Base-by-base conservation (phyloP, 768 basidiomycete genomes). In the Amyloporia xantha region DNA sequence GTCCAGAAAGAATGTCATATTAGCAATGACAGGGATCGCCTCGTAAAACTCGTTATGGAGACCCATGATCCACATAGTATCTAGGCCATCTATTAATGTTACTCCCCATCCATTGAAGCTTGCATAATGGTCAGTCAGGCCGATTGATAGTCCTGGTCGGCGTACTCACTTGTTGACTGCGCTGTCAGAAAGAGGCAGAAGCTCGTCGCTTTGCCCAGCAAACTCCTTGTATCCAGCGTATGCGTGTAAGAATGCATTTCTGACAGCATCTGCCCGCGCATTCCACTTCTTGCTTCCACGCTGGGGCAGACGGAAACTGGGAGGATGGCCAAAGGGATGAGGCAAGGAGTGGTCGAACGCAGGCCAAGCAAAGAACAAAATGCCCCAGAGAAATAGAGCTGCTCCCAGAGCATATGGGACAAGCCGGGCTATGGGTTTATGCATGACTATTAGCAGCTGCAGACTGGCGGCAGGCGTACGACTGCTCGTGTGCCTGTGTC, bases 21-120 rank as follows among this genome's bases (percentile, higher is more conserved):
- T 62, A 17, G 69, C 61, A 5, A 86, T 66, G 19, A 77, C 70
- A 13, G 75, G 70, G 2, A 90, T 59, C 0, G 85, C 86, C 4
- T 81, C 72, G 10, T 66, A 49, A 59, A 84, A 94, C 61, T 94
- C 86, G 2, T 79, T 75, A 9, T 80, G 60, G 4, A 93, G 69
- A 11, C 73, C 86, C 81, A 95, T 84, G 23, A 97, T 69, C 30
- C 86, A 69, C 74, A 96, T 82, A 0, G 90, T 91, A 59, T 94
- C 91, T 4, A 96, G 72, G 4, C 89, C 79, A 59, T 96, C 93
- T 42, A 91, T 75, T 39, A 79, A 72, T 4, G 86, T 84, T 1
- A 86, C 73, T 20, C 82, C 83, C 87, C 87, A 91, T 5, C 84
- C 84, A 59, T 89, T 89, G 62, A 88, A 85, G 52, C 86, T 88